These are phyloP conservation scores for Cystofilobasidium ferigula DNA, from an alignment of 768 basidiomycete species.

Conservation along the genomic window DNA sequence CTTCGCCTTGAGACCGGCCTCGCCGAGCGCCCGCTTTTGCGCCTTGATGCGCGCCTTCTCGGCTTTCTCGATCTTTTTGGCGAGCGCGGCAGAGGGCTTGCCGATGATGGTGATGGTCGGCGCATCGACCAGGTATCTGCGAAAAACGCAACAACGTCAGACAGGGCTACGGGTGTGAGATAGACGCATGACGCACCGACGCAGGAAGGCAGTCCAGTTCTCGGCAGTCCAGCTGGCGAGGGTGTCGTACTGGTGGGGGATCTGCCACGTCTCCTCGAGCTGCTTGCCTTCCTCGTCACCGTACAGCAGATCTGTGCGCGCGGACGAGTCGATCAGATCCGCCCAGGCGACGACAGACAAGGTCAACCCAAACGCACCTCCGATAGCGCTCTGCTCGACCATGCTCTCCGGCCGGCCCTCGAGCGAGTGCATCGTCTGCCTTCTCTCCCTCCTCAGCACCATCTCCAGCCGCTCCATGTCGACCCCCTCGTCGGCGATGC, in stretches of 20 bases:
- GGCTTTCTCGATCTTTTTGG: constrained; percentile 63
- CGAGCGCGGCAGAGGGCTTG: constrained; percentile 74
- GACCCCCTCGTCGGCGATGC: constrained; percentile 61
- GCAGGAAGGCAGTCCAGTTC: constrained; percentile 66
- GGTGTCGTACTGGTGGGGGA: constrained; percentile 58
- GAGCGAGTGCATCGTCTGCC: constrained; percentile 45
- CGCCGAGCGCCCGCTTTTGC: constrained; percentile 61
- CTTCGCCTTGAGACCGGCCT: constrained; percentile 64
- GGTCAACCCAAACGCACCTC: constrained; percentile 24
- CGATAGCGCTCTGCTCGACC: constrained; percentile 62
- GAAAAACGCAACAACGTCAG: neutral
- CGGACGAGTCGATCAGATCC: constrained; percentile 30
- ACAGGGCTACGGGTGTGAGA: neutral
- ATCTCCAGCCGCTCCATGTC: constrained; percentile 84
- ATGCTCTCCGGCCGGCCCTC: constrained; percentile 40
- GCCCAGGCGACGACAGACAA: constrained; percentile 26
- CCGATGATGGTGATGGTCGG: constrained; percentile 67
- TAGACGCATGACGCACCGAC: constrained; percentile 47
- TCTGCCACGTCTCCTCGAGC: constrained; percentile 59
- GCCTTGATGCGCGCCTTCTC: constrained; percentile 65
- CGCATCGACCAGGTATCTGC: constrained; percentile 67
- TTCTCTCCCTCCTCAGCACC: constrained; percentile 75
- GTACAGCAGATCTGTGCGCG: constrained; percentile 62
- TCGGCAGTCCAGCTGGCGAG: constrained; percentile 60
- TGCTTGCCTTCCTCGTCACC: constrained; percentile 72